Evolutionary conservation across 2,329 filamentous ascomycete genomes (phyloP).

Genomic region (Verticillium dahliae): DNA sequence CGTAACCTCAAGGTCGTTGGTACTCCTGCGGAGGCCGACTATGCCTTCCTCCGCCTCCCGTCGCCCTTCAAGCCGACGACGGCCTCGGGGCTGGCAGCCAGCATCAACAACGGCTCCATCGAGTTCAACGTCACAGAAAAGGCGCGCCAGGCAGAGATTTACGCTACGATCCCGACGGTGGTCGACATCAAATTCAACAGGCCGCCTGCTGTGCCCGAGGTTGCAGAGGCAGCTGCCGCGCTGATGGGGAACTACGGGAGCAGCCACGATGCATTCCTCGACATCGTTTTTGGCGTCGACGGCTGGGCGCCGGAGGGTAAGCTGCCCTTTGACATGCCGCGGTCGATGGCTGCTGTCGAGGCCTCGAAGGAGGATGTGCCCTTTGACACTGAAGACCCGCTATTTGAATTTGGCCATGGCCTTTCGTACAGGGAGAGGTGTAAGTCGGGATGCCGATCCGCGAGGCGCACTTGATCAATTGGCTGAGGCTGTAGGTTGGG

Average conservation of each 20-base stretch:
- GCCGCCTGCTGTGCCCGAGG: conserved; percentile 32
- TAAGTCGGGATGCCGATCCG: not conserved
- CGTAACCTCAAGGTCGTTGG: conserved; percentile 23
- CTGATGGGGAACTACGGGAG: conserved; percentile 33
- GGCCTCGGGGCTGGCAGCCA: not conserved
- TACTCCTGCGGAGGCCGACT: conserved; percentile 29
- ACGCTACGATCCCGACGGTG: conserved; percentile 28
- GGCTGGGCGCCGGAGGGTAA: conserved; percentile 26
- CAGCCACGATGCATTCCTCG: conserved; percentile 32
- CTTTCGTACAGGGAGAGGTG: conserved; percentile 22
- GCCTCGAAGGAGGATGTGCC: conserved; percentile 19
- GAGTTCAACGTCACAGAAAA: conserved; percentile 27
- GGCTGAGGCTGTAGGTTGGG: not conserved
- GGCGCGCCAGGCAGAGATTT: conserved; percentile 23
- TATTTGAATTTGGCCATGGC: conserved; percentile 23
- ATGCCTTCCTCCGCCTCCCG: conserved; percentile 26
- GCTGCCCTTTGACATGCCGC: conserved; percentile 38
- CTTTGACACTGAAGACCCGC: conserved; percentile 18
- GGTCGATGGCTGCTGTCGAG: conserved; percentile 34
- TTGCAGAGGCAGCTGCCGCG: conserved; percentile 29
- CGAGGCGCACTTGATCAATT: not conserved
- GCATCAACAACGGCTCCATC: conserved; percentile 29
- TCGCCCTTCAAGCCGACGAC: conserved; percentile 25
- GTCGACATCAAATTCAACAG: conserved; percentile 37
- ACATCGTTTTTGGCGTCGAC: conserved; percentile 31